These are phyloP conservation scores for Eremothecium sinecaudum DNA, from an alignment of 1,139 yeast genomes.

Conservation along the genomic window DNA sequence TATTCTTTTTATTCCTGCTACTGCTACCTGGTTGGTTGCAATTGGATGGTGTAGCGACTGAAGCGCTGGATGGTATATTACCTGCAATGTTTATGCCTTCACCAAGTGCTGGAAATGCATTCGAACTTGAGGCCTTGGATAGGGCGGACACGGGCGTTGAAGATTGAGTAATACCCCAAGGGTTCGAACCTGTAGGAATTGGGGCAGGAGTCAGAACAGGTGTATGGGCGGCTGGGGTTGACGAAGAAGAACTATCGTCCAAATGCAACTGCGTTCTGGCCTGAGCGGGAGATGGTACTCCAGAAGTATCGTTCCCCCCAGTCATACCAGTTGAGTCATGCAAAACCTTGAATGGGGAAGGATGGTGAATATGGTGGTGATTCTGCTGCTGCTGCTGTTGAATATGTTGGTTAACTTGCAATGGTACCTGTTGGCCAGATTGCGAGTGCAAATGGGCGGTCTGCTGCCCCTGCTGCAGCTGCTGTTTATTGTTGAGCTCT, in stretches of 20 bases:
- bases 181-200: constrained; percentile 28
- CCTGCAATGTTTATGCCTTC: constrained; percentile 37
- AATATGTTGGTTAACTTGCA: not conserved
- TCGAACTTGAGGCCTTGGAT: constrained; percentile 38
- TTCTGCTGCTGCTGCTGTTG: constrained; percentile 1
- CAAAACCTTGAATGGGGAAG: constrained; percentile 1
- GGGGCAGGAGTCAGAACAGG: constrained; percentile 30
- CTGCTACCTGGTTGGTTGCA: constrained; percentile 8
- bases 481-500: constrained; percentile 52
- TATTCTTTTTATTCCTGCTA: constrained; percentile 19
- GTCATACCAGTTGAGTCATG: not conserved
- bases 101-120: constrained; percentile 63
- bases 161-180: constrained; percentile 30
- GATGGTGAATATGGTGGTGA: constrained; percentile 4
- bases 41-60: constrained; percentile 13
- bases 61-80: constrained; percentile 13
- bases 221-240: constrained; percentile 19
- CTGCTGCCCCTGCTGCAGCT: constrained; percentile 16
- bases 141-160: constrained; percentile 26
- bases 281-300: constrained; percentile 26
- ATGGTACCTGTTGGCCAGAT: constrained; percentile 2
- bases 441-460: constrained; percentile 13
- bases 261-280: constrained; percentile 22
- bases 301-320: constrained; percentile 3
- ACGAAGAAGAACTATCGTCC: constrained; percentile 8